Evolutionary conservation across 257 asterid species (phyloP).

Genomic region (Capsicum baccatum): DNA sequence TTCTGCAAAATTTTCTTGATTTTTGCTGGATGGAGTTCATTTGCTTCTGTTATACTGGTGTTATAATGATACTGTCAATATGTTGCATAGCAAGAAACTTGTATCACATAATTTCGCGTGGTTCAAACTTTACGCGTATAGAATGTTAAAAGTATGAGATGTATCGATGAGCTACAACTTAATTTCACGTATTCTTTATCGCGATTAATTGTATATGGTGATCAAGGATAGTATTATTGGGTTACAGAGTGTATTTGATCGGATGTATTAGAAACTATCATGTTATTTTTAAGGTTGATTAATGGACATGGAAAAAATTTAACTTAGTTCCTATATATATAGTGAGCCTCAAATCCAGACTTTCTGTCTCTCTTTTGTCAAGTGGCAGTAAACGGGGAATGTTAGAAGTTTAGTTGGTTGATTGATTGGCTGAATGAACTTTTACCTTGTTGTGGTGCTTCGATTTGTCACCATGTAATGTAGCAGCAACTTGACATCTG

Average conservation of each 20-base stretch:
- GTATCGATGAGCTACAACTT: background rate
- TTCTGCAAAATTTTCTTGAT: background rate
- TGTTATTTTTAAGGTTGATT: background rate
- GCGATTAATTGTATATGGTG: background rate
- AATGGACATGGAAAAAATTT: background rate
- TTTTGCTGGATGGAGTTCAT: background rate
- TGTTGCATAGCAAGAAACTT: conserved; percentile 16
- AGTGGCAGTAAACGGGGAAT: too few relatives aligned
- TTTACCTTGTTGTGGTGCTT: too few relatives aligned
- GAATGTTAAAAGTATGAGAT: background rate
- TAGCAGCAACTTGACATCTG: too few relatives aligned
- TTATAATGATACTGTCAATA: background rate
- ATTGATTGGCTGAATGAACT: too few relatives aligned
- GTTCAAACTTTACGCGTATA: background rate
- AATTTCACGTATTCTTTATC: background rate
- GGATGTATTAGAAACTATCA: background rate
- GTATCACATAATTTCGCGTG: background rate
- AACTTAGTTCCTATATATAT: background rate
- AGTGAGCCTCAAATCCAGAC: background rate
- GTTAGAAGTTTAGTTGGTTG: too few relatives aligned
- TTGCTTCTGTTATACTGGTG: background rate
- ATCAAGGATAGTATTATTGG: background rate
- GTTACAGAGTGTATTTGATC: background rate
- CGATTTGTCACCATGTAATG: too few relatives aligned
- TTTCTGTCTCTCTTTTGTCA: too few relatives aligned